A percentile compares a stretch with the other conserved stretches of the same genome.
Evolutionary conservation across 352 stramenopile species (phyloP).

Genomic region (Phytophthora agathidicida): DNA sequence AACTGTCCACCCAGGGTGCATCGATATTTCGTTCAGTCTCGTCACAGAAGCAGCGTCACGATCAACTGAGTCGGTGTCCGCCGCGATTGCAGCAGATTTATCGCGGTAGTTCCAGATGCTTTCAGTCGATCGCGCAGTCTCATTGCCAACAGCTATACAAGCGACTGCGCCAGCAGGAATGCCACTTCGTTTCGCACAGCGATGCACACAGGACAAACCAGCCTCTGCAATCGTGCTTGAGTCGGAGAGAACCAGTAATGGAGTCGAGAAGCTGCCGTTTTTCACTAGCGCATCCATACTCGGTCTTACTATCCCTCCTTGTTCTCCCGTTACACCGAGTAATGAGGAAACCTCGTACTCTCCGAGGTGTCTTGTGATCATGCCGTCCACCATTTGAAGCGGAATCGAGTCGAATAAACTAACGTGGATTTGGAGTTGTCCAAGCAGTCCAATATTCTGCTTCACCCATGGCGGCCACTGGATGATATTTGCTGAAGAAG

Average conservation of each 20-base stretch:
- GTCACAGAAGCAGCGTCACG: constrained; percentile 19
- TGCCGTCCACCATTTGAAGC: constrained; percentile 21
- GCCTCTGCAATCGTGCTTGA: constrained; percentile 10
- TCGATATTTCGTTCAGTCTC: constrained; percentile 33
- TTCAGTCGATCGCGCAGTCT: background rate
- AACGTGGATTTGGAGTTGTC: constrained; percentile 38
- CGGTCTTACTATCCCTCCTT: constrained; percentile 12
- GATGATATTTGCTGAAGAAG: background rate
- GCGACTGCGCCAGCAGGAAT: constrained; percentile 20
- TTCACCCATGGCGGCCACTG: constrained; percentile 35
- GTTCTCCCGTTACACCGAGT: constrained; percentile 13
- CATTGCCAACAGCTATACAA: constrained; percentile 13
- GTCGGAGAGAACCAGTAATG: constrained; percentile 31
- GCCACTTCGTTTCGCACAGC: constrained; percentile 18
- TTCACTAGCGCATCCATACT: constrained; percentile 18
- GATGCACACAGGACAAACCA: constrained; percentile 18
- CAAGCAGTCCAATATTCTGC: constrained; percentile 25
- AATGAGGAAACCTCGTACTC: constrained; percentile 18
- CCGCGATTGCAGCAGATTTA: background rate
- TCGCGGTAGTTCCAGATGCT: constrained; percentile 19
- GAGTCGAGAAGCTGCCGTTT: constrained; percentile 9
- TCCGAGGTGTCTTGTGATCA: constrained; percentile 36
- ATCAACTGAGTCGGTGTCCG: background rate
- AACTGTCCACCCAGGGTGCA: constrained; percentile 37
- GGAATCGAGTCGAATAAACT: constrained; percentile 37